Evolutionary conservation across 495 filamentous ascomycete genomes (phyloP), one percentile per base, ranked within the genome.

Genomic region (Aspergillus asperescens): DNA sequence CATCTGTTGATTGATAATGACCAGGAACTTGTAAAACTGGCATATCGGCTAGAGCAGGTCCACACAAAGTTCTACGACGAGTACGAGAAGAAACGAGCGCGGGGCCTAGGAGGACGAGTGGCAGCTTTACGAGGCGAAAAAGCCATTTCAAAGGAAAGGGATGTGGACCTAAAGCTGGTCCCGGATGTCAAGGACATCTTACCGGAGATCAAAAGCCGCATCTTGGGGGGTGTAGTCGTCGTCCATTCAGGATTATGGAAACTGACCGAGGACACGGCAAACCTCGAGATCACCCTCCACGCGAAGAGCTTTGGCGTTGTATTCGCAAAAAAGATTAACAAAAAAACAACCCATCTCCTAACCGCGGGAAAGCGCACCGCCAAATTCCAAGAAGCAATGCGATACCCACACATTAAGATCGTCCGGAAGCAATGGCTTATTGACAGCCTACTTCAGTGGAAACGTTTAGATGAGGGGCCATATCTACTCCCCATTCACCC

Each of bases 381-480:
- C 29, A 98, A 98, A 67, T 87, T 96, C 35, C 79, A 83, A 22
- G 83, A 88, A 69, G 93, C 93, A 5, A 76, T 79, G 12, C 78
- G 82, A 20, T 81, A 81, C 16, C 80, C 82, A 10, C 81, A 81
- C 4, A 84, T 97, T 68, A 89, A 89, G 63, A 91, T 99, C 43
- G 92, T 99, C 46, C 86, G 81, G 53, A 86, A 86, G 24, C 85
- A 88, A 57, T 99, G 93, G 93, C 80, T 99, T 25, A 73, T 84
- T 24, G 86, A 90, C 50, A 90, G 80, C 27, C 81, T 96, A 48
- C 82, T 79, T 3, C 81, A 81, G 58, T 98, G 92, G 91, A 72
- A 73, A 44, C 83, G 77, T 45, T 70, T 88, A 16, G 80, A 88
- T 23, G 91, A 96, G 64, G 76, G 74, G 4, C 81, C 82, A 0